These are phyloP conservation scores for Dactylorhiza incarnata DNA, from an alignment of 106 monocot genomes.

Conservation along the genomic window DNA sequence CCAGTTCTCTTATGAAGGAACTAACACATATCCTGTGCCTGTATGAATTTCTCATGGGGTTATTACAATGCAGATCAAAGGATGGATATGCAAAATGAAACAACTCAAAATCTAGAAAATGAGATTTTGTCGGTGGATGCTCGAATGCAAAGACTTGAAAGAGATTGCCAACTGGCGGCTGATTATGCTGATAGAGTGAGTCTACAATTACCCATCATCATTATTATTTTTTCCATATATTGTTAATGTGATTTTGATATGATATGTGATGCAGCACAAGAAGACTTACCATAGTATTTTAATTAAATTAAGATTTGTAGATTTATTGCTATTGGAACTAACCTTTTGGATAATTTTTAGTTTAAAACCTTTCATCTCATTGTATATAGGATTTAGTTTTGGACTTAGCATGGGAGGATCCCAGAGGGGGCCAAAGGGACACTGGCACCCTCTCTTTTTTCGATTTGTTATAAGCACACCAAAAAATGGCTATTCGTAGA, in stretches of 20 bases:
- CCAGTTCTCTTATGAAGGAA: neutral
- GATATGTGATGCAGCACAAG: neutral
- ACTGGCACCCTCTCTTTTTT: too few relatives aligned
- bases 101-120: neutral
- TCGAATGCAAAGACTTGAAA: neutral
- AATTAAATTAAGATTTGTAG: too few relatives aligned
- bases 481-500: too few relatives aligned
- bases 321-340: too few relatives aligned
- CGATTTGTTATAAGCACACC: too few relatives aligned
- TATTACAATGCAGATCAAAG: neutral
- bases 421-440: too few relatives aligned
- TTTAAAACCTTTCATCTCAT: neutral
- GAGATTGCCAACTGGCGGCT: neutral
- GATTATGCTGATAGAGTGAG: neutral
- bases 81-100: neutral
- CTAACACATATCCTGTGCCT: neutral
- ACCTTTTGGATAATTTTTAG: neutral
- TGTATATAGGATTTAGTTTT: neutral
- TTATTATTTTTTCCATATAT: neutral
- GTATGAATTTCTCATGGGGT: neutral
- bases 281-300: too few relatives aligned
- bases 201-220: neutral
- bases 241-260: neutral
- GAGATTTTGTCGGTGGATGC: conserved; percentile 1
- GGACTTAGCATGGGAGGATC: too few relatives aligned